Evolutionary conservation across 176 grass and related monocot genomes (phyloP), one percentile per base, ranked within the genome.

Genomic region (Ensete glaucum): DNA sequence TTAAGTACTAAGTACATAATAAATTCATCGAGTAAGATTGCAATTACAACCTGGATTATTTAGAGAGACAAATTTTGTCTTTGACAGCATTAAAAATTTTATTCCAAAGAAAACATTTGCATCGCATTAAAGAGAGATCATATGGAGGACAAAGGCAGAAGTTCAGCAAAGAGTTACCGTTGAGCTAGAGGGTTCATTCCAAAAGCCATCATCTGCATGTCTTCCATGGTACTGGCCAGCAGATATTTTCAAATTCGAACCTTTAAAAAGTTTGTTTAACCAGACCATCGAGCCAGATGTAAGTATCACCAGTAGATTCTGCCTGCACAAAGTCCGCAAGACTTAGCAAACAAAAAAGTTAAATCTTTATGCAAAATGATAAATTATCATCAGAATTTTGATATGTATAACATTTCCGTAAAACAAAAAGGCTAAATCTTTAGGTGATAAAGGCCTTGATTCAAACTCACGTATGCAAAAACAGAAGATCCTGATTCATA

Each of bases 241-340:
- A 74, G 95, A 99, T 77, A 99, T 81, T 87, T 84, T 91, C 69
- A 83, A 85, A 54, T 65, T 84, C 13, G 90, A 87, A 68, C 84
- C 86, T 85, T 87, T 91, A 76, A 99, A 85, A 64, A 94, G 82
- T 58, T 85, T 87, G 21, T 69, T 93, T 66, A 97, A 76, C 94
- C 83, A 91, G 87, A 86, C 81, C 94, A 97, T 93, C 60, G 17
- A 11, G 69, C 53, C 20, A 25, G 29, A 26, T 2, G 23, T 62
- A 71, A 16, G 62, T 73, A 26, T 9, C 53, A 17, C 1, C 15
- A 9, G 7, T 27, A 16, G 16, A 27, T 27, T 34, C 57, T 29
- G 20, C 72, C 72, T 74, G 72, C 53, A 17, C 23, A 25, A 74
- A n/a, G 53, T 9, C 17, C 11, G 10, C 6, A 19, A 25, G 23